These are phyloP conservation scores for Clonostachys solani DNA, from an alignment of 2,329 filamentous ascomycete genomes.

Conservation along the genomic window DNA sequence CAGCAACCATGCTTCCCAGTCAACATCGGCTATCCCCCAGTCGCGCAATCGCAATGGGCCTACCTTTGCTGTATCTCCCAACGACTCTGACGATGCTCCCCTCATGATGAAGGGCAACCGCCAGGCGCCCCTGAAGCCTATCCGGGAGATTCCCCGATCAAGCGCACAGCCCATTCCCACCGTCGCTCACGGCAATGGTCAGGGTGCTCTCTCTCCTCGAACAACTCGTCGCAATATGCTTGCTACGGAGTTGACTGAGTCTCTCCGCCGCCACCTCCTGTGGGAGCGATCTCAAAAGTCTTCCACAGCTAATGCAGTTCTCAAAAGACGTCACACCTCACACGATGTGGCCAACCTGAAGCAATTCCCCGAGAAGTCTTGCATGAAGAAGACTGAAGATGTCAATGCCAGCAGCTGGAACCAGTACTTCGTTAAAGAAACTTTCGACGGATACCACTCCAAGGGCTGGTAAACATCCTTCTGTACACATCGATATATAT, in stretches of 20 bases:
- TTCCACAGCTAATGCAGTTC: slow-evolving; percentile 78
- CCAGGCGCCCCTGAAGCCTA: slow-evolving; percentile 44
- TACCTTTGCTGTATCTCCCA: slow-evolving; percentile 42
- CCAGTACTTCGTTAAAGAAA: slow-evolving; percentile 78
- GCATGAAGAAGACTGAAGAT: slow-evolving; percentile 55
- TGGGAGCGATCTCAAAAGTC: slow-evolving; percentile 97
- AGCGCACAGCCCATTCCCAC: slow-evolving; percentile 73
- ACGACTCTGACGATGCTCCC: slow-evolving; percentile 58
- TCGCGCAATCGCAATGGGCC: slow-evolving; percentile 45
- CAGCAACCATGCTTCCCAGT: slow-evolving; percentile 63
- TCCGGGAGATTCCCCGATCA: slow-evolving; percentile 63
- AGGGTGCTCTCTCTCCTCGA: slow-evolving; percentile 79
- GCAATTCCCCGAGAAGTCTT: slow-evolving; percentile 68
- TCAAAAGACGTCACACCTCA: slow-evolving; percentile 87
- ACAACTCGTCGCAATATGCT: slow-evolving; percentile 96
- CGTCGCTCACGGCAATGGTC: slow-evolving; percentile 60
- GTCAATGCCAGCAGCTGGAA: slow-evolving; percentile 74
- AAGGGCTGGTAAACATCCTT: slow-evolving; percentile 29
- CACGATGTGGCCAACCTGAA: slow-evolving; percentile 87
- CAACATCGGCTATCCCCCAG: slow-evolving; percentile 66
- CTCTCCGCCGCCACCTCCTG: slow-evolving; percentile 82
- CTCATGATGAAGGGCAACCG: slow-evolving; percentile 60
- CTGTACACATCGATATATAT: no score
- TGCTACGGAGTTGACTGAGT: slow-evolving; percentile 88
- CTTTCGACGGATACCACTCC: slow-evolving; percentile 44